Percentiles rank a stretch among this genome's conserved stretches.
These are phyloP conservation scores for Salix udensis DNA, from an alignment of 345 rosid species.

Conservation along the genomic window DNA sequence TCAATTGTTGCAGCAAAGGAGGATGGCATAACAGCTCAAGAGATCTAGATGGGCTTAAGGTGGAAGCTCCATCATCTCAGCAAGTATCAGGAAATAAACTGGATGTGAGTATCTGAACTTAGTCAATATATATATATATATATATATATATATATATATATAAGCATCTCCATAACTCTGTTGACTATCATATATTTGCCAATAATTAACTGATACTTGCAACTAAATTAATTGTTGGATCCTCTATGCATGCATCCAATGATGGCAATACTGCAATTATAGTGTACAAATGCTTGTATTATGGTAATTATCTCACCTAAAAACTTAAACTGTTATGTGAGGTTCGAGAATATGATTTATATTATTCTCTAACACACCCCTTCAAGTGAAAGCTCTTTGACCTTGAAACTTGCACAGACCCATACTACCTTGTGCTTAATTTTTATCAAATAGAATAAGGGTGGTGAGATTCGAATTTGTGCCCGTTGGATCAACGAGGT, in stretches of 20 bases:
- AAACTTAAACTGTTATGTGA: too few relatives aligned
- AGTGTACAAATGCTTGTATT: background rate
- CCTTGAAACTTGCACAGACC: too few relatives aligned
- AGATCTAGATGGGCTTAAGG: conserved; percentile 1
- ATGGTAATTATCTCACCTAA: background rate
- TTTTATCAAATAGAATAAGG: too few relatives aligned
- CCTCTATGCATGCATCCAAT: too few relatives aligned
- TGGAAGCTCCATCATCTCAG: conserved; percentile 6
- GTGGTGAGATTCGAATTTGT: too few relatives aligned
- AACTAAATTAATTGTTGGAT: background rate
- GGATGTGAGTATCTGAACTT: conserved; percentile 15
- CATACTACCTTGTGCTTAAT: too few relatives aligned
- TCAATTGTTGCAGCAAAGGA: conserved; percentile 24
- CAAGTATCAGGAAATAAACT: conserved; percentile 10
- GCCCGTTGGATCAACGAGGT: rapidly evolving
- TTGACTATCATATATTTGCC: background rate
- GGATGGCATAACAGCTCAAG: conserved; percentile 13
- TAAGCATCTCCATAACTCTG: background rate
- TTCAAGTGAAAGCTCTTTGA: too few relatives aligned
- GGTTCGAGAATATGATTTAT: too few relatives aligned
- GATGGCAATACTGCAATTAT: too few relatives aligned
- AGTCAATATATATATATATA: too few relatives aligned
- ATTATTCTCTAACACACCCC: too few relatives aligned
- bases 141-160: too few relatives aligned
- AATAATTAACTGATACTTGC: background rate